Evolutionary conservation across 495 filamentous ascomycete genomes (phyloP).

Genomic region (Cenococcum geophilum): DNA sequence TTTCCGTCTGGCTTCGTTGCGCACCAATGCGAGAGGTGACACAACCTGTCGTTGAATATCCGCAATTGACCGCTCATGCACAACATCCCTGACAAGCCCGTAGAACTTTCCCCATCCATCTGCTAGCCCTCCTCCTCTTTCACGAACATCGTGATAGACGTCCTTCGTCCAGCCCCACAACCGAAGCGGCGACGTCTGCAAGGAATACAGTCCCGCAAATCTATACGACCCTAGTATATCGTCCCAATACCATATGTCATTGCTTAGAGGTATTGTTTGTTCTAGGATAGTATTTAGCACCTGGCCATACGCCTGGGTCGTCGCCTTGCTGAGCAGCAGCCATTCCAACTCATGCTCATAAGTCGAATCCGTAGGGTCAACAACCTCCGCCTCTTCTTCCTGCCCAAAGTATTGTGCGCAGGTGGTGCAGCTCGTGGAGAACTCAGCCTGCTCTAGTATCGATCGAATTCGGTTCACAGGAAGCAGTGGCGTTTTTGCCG

Average conservation of each 20-base stretch:
- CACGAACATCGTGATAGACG: constrained; percentile 52
- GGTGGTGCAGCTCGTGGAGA: constrained; percentile 34
- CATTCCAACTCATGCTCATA: constrained; percentile 76
- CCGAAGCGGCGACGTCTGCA: constrained; percentile 73
- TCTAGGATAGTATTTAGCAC: constrained; percentile 67
- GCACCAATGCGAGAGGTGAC: constrained; percentile 62
- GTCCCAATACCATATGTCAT: constrained; percentile 92
- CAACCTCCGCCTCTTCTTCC: constrained; percentile 16
- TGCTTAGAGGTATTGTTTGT: constrained; percentile 69
- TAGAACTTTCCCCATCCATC: constrained; percentile 73
- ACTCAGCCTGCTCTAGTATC: constrained; percentile 54
- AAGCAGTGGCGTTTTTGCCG: constrained; percentile 48
- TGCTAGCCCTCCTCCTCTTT: constrained; percentile 43
- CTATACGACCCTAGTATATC: constrained; percentile 66
- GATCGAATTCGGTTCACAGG: constrained; percentile 47
- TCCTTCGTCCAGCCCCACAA: constrained; percentile 61
- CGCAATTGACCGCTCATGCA: constrained; percentile 54
- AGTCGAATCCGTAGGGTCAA: constrained; percentile 23
- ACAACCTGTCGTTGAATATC: constrained; percentile 57
- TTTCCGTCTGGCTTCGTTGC: constrained; percentile 64
- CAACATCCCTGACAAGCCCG: constrained; percentile 63
- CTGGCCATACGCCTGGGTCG: constrained; percentile 74
- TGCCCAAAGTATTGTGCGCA: constrained; percentile 29
- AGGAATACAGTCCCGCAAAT: constrained; percentile 65
- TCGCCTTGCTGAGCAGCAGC: constrained; percentile 80